A percentile compares a stretch with the other conserved stretches of the same genome.
Conservation (phyloP, 441 rosid genomes). For the Euphorbia celastroides region DNA sequence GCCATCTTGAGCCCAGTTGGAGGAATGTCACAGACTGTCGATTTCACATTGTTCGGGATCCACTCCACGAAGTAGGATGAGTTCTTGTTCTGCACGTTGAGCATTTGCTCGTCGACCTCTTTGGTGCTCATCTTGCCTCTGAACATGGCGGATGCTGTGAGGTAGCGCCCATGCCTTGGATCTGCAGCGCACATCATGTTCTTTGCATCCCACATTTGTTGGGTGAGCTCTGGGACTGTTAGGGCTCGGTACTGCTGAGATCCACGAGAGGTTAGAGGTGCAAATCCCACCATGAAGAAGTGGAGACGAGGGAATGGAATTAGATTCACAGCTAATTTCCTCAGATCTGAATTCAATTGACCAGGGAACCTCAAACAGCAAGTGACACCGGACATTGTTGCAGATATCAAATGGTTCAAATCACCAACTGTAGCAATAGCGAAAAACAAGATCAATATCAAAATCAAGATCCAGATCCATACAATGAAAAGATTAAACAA, state of each 20-base stretch:
- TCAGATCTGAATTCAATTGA: slow-evolving; percentile 70
- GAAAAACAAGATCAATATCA: neutral
- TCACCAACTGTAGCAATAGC: slow-evolving; percentile 51
- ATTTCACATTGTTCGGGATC: slow-evolving; percentile 79
- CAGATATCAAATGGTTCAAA: slow-evolving; percentile 70
- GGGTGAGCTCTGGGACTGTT: slow-evolving; percentile 73
- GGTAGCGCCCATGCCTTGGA: slow-evolving; percentile 66
- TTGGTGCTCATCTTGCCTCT: slow-evolving; percentile 80
- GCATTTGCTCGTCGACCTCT: slow-evolving; percentile 79
- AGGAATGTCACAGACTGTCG: slow-evolving; percentile 76
- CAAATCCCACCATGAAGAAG: slow-evolving; percentile 84
- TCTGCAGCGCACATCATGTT: slow-evolving; percentile 85
- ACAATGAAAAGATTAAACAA: neutral
- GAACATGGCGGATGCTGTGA: slow-evolving; percentile 80
- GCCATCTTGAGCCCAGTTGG: slow-evolving; percentile 79
- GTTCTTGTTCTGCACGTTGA: slow-evolving; percentile 77
- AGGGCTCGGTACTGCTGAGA: slow-evolving; percentile 74
- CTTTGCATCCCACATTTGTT: slow-evolving; percentile 85
- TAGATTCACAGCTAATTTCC: slow-evolving; percentile 73
- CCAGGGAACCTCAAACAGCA: slow-evolving; percentile 85
- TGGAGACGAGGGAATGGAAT: slow-evolving; percentile 84
- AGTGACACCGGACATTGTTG: slow-evolving; percentile 91
- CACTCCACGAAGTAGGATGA: slow-evolving; percentile 81
- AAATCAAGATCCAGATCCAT: neutral
- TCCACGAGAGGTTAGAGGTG: slow-evolving; percentile 81